phyloP scores from a whole-genome alignment of 2,329 filamentous ascomycete genomes.

The Trichoderma sp. region DNA sequence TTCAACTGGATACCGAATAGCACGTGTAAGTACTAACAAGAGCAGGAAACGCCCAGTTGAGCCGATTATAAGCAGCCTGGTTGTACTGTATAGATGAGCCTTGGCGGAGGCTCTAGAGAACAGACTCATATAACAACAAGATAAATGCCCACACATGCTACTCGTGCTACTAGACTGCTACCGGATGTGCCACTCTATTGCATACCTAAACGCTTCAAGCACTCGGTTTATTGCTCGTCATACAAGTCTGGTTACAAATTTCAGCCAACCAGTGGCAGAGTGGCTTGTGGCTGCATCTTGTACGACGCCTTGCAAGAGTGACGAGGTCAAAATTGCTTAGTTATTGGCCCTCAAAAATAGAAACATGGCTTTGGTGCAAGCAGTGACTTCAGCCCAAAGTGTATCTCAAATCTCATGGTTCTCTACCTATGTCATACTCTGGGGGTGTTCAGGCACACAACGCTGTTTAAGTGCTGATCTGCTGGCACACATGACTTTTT shows the following conservation, averaged over 20 bases:
- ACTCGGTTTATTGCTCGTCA: neutral
- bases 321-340: neutral
- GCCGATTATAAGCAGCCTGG: neutral
- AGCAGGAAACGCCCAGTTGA: neutral
- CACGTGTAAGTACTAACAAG: neutral
- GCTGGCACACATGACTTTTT: slow-evolving; percentile 19
- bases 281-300: neutral
- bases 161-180: neutral
- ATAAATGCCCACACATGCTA: neutral
- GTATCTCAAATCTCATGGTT: neutral
- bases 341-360: slow-evolving; percentile 16
- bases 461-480: neutral
- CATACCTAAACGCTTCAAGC: neutral
- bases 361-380: neutral
- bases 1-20: neutral
- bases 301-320: neutral
- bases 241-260: neutral
- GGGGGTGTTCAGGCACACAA: neutral
- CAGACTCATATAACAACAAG: neutral
- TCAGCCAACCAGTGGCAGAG: neutral
- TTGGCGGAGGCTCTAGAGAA: neutral
- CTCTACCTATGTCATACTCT: neutral
- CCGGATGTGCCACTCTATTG: neutral
- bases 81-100: neutral
- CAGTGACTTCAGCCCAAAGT: neutral